Evolutionary conservation across 192 early-diverging fungal genomes (phyloP).

Genomic region (Oehlia diaphana): DNA sequence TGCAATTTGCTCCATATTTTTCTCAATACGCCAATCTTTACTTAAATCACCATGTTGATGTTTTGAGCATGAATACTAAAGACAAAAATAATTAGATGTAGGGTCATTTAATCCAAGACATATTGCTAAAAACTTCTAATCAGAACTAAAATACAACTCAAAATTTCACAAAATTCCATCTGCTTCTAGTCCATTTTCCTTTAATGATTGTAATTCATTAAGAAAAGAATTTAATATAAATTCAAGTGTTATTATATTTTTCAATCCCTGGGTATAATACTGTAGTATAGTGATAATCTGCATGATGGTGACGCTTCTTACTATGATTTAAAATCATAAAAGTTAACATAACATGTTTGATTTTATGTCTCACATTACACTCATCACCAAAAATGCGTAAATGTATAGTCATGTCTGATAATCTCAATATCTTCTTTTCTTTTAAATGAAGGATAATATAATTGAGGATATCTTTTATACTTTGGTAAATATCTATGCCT

Average conservation of each 20-base stretch:
- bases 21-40: neutral
- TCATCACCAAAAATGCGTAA: neutral
- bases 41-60: neutral
- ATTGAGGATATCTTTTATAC: conserved; percentile 1
- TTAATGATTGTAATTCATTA: neutral
- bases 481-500: neutral
- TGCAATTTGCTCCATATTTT: neutral
- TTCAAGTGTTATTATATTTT: neutral
- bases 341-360: neutral
- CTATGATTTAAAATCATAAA: conserved; percentile 14
- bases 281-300: conserved; percentile 4
- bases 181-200: neutral
- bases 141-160: conserved; percentile 4
- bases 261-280: conserved; percentile 1
- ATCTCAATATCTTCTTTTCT: neutral
- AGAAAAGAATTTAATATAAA: neutral
- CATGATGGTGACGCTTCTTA: neutral
- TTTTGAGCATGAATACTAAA: neutral
- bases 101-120: neutral
- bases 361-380: neutral
- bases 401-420: neutral
- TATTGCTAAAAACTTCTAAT: neutral
- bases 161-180: neutral
- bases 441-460: neutral
- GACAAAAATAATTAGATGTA: neutral